Evolutionary conservation across 768 basidiomycete species (phyloP), one percentile per base, ranked within the genome.

Genomic region (Roridomyces roridus): DNA sequence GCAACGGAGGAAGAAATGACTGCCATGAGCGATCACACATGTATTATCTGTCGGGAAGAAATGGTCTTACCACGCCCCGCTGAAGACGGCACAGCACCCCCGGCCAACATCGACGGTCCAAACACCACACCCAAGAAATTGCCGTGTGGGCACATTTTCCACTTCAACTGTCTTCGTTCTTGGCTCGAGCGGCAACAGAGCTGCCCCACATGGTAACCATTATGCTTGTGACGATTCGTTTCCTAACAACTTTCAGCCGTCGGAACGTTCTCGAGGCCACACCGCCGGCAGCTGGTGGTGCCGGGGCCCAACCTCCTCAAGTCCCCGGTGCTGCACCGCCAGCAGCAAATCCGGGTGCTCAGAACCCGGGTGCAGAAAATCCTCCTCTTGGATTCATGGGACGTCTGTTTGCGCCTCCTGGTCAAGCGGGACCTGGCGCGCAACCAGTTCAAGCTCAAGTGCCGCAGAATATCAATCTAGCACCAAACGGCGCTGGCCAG

Each of bases 171-270:
- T 72, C 82, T 99, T 60, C 84, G 94, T 36, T 96, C 94, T 20
- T 99, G 97, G 97, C 82, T 99, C 24, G 97, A 99, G 72, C 84
- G 97, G 40, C 97, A 99, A 71, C 97, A 98, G 72, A 98, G 92
- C 65, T 99, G 97, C 71, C 97, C 97, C 2, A 99, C 97, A 37
- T 99, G 96, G 96, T 96, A 46, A 72, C 88, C 72, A 29, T 20
- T 53, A 55, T 45, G 21, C 35, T 36, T 15, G 55, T 65, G 31
- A 35, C 37, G 17, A 51, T 31, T 40, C 51, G 49, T 52, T 57
- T 65, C 37, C 63, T 55, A 54, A 46, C 51, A 12, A 36, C 35
- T 42, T 58, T n/a, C 53, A 92, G 92, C 68, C 90, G 92, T 49
- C 85, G 89, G 40, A 88, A 86, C 37, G 92, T 94, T 5, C 74